Evolutionary conservation across 2,329 filamentous ascomycete genomes (phyloP), one percentile per base, ranked within the genome.

Genomic region (Scedosporium boydii): DNA sequence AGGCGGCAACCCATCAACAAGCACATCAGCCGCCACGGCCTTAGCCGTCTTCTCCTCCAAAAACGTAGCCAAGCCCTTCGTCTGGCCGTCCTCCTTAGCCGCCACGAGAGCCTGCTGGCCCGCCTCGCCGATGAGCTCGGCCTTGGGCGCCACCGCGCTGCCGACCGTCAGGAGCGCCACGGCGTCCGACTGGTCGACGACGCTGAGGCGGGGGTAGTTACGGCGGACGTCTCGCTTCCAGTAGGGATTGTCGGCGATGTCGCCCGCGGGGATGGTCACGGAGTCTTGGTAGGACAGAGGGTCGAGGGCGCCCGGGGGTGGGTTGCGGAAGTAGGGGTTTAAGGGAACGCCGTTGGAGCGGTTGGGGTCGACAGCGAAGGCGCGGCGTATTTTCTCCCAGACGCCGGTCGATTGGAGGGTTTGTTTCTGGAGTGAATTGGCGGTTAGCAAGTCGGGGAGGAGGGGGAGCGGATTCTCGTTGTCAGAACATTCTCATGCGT

Each of bases 151-250:
- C 10, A 85, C 88, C 63, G 88, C 88, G 77, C 88, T 96, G 67
- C 95, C 95, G 55, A 98, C 86, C 29, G 83, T 87, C 72, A 99
- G 81, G 69, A 99, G 84, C 51, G 88, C 89, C 26, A 95, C 95
- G 60, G 91, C 87, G 75, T 98, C 90, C 57, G 85, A 85, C 80
- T 98, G 95, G 64, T 80, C 87, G 65, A 99, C 84, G 56, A 90
- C 87, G 71, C 89, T 93, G 63, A 89, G 82, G 69, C 82, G 83
- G 38, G 95, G 90, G 78, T 98, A 98, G 70, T 82, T 82, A 70
- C 95, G 85, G 69, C 95, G 89, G 65, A 80, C 76, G 72, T 99
- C 95, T 70, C 95, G 92, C 82, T 96, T 96, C 91, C 92, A 99
- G 16, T 77, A 75, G 34, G 68, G 68, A 9, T 76, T 74, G 14